phyloP scores from a whole-genome alignment of 495 filamentous ascomycete species.

The Penicillium tannophilum region DNA sequence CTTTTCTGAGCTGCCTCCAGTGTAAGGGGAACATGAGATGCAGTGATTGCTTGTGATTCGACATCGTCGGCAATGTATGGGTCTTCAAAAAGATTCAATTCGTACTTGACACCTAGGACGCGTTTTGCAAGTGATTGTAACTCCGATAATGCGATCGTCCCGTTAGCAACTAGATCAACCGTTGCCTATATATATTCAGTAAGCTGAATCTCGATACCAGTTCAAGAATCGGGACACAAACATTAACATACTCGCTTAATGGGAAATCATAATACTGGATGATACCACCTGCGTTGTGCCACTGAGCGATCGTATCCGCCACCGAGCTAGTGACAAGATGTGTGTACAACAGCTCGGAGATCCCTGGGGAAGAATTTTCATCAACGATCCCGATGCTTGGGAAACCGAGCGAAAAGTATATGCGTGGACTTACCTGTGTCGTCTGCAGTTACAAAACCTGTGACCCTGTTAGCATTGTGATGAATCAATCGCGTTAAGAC shows the following conservation, averaged over 20 bases:
- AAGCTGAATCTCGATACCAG: not conserved
- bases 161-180: conserved; percentile 5
- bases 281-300: conserved; percentile 16
- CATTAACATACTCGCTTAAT: conserved; percentile 10
- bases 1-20: conserved; percentile 14
- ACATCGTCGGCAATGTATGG: conserved; percentile 11
- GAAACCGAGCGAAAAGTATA: no score
- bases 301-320: conserved; percentile 15
- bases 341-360: conserved; percentile 9
- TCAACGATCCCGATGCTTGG: no score
- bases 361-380: not conserved
- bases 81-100: conserved; percentile 11
- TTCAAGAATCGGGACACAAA: not conserved
- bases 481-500: not conserved
- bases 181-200: conserved; percentile 1
- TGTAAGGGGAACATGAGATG: conserved; percentile 12
- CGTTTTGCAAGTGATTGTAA: conserved; percentile 9
- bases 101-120: conserved; percentile 12
- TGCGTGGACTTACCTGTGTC: conserved; percentile 5
- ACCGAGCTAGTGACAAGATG: conserved; percentile 17
- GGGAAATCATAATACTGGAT: conserved; percentile 17
- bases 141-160: not conserved
- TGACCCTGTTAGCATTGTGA: not conserved
- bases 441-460: conserved; percentile 14
- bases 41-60: conserved; percentile 8